phyloP scores from a whole-genome alignment of 2,329 filamentous ascomycete species.

The Colletotrichum sp. region DNA sequence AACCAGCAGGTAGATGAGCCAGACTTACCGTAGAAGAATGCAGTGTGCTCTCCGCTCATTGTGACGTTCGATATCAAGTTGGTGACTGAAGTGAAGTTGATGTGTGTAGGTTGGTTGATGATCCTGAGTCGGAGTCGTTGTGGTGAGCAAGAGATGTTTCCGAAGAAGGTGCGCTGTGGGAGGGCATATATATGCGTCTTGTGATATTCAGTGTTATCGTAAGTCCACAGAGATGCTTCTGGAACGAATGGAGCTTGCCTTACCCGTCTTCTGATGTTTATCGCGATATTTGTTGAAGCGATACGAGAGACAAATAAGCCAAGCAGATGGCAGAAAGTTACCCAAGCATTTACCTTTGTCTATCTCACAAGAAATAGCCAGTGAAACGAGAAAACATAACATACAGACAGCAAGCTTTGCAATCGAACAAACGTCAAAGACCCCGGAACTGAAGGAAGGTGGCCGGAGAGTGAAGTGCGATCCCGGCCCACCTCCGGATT shows the following conservation, averaged over 20 bases:
- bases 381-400: neutral
- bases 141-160: neutral
- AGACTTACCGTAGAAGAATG: conserved; percentile 63
- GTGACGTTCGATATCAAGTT: conserved; percentile 16
- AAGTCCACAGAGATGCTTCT: neutral
- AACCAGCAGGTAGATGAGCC: neutral
- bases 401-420: neutral
- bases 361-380: neutral
- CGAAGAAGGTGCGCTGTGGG: neutral
- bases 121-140: neutral
- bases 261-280: neutral
- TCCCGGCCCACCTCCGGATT: conserved; percentile 10
- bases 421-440: neutral
- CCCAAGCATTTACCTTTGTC: neutral
- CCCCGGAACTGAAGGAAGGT: neutral
- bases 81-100: neutral
- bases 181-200: neutral
- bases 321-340: neutral
- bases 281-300: neutral
- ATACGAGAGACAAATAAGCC: neutral
- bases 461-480: conserved; percentile 7
- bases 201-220: neutral
- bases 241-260: neutral
- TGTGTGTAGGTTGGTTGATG: neutral
- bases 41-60: conserved; percentile 49